phyloP scores from a whole-genome alignment of 129 eudicot species.

The Arctium lappa region DNA sequence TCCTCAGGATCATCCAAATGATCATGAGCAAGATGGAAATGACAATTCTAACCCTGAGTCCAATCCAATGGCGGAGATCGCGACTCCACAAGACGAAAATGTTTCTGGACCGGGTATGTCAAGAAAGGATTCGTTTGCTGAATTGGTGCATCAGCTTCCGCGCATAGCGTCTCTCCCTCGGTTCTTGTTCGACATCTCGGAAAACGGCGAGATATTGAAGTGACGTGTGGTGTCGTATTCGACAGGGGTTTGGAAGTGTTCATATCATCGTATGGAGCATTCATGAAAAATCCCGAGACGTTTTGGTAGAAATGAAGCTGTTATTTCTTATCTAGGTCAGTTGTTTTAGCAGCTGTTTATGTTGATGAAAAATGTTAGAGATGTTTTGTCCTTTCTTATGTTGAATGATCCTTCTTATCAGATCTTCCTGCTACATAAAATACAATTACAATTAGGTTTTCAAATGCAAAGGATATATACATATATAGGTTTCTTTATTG shows the following conservation, averaged over 20 bases:
- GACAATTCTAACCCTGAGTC: neutral
- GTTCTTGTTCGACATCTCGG: constrained; percentile 40
- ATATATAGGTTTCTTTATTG: too few relatives aligned
- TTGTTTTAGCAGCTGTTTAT: constrained; percentile 10
- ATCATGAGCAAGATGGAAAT: neutral
- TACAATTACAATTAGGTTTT: neutral
- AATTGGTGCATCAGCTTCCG: constrained; percentile 63
- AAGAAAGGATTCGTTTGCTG: constrained; percentile 63
- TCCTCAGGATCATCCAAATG: neutral
- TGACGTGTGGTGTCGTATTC: constrained; percentile 4
- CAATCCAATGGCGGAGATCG: neutral
- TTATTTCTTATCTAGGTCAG: constrained; percentile 1
- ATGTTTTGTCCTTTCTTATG: neutral
- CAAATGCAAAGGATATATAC: neutral
- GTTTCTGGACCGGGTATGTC: constrained; percentile 23
- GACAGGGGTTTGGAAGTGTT: constrained; percentile 34
- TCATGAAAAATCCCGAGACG: constrained; percentile 27
- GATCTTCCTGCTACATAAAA: neutral
- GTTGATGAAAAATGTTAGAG: constrained; percentile 1
- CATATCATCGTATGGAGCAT: constrained; percentile 26
- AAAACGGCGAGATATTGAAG: constrained; percentile 38
- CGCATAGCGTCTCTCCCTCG: constrained; percentile 63
- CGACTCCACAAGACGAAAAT: neutral
- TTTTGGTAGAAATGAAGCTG: neutral
- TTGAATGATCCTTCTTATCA: neutral